Percentiles rank a stretch among this genome's conserved stretches.
Conservation (phyloP, 139 green algal species). For the Chlorokybus atmophyticus region DNA sequence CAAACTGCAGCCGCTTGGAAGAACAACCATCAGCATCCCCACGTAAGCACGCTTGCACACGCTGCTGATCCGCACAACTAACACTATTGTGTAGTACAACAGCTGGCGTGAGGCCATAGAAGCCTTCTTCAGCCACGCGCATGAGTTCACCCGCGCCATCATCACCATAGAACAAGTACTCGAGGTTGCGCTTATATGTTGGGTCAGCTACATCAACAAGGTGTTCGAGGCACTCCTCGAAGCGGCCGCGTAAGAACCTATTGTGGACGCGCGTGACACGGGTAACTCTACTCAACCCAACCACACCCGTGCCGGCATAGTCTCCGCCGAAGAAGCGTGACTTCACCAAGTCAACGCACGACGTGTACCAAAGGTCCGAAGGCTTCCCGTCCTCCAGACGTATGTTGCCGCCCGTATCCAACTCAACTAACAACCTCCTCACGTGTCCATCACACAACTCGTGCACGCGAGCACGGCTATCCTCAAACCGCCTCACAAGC, state of each 20-base stretch:
- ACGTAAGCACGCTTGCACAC: no score
- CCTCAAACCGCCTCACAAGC: no score
- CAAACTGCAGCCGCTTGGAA: no score
- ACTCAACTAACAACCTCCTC: constrained; percentile 47
- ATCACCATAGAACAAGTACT: constrained; percentile 45
- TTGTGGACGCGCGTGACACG: constrained; percentile 50
- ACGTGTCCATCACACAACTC: constrained; percentile 27
- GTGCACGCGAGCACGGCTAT: no score
- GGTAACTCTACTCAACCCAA: constrained; percentile 19
- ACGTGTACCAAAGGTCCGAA: constrained; percentile 45
- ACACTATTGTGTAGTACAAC: no score
- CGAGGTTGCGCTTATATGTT: constrained; percentile 34
- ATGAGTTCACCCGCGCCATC: no score
- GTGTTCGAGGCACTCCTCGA: constrained; percentile 28
- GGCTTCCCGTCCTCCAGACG: constrained; percentile 51
- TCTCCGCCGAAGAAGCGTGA: constrained; percentile 17
- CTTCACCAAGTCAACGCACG: constrained; percentile 39
- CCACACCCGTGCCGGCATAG: neutral
- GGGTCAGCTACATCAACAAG: constrained; percentile 8
- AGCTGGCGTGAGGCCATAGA: no score
- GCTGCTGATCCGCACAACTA: no score
- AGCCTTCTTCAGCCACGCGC: no score
- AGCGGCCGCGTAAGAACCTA: constrained; percentile 41
- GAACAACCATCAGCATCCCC: no score
- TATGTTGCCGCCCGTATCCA: constrained; percentile 59